Conservation (phyloP, 441 rosid species). For the Populus hybrid region DNA sequence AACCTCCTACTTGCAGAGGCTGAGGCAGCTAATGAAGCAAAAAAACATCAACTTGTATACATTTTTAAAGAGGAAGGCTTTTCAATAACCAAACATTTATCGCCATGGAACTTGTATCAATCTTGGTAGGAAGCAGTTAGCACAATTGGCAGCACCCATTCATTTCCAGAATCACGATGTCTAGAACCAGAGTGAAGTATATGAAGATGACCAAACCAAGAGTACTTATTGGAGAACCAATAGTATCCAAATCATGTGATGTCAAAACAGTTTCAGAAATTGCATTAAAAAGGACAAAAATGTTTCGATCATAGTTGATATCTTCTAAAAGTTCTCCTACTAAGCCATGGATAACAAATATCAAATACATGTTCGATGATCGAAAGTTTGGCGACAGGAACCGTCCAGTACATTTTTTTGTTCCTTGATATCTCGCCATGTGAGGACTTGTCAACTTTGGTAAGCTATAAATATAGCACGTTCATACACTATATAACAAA, state of each 20-base stretch:
- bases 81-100: slow-evolving; percentile 52
- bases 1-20: slow-evolving; percentile 72
- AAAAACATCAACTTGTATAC: slow-evolving; percentile 48
- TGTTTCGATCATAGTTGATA: neutral
- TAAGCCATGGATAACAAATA: neutral
- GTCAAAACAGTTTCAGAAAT: slow-evolving; percentile 1
- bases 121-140: slow-evolving; percentile 52
- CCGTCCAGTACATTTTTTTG: neutral
- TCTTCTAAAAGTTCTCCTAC: neutral
- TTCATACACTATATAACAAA: too few species aligned
- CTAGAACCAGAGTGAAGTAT: neutral
- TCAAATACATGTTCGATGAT: slow-evolving; percentile 4
- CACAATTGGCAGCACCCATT: slow-evolving; percentile 57
- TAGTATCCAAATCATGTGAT: slow-evolving; percentile 3
- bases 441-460: neutral
- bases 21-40: slow-evolving; percentile 72
- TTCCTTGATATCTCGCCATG: neutral
- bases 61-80: slow-evolving; percentile 55
- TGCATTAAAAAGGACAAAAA: slow-evolving; percentile 2
- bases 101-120: slow-evolving; percentile 73
- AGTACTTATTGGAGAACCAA: neutral
- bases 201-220: neutral
- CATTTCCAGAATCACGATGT: slow-evolving; percentile 28
- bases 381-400: slow-evolving; percentile 4
- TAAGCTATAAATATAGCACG: neutral